phyloP scores from a whole-genome alignment of 768 basidiomycete genomes.

The Coprinopsis strossmayeri region DNA sequence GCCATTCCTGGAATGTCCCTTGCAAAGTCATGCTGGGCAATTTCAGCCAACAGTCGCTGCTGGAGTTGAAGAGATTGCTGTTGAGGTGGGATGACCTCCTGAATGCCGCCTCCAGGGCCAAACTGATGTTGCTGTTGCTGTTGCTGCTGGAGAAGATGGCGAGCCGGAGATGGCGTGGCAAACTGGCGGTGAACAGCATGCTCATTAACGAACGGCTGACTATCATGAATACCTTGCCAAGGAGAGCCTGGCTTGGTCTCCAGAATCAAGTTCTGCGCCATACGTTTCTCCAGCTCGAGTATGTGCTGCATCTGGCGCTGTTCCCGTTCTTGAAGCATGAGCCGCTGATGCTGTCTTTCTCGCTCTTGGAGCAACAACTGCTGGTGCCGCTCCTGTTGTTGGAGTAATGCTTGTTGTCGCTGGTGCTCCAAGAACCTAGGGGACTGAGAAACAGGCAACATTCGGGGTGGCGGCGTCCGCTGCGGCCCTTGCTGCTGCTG shows the following conservation, averaged over 20 bases:
- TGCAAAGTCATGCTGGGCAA: constrained; percentile 65
- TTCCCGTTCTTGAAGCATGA: constrained; percentile 8
- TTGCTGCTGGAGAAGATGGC: constrained; percentile 29
- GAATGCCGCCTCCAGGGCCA: constrained; percentile 29
- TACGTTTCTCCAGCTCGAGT: constrained; percentile 8
- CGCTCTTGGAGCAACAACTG: constrained; percentile 13
- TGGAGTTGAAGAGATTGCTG: constrained; percentile 62
- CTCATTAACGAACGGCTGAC: constrained; percentile 57
- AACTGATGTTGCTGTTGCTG: constrained; percentile 37
- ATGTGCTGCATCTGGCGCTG: constrained; percentile 12
- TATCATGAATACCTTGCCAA: constrained; percentile 48
- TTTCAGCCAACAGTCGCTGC: constrained; percentile 70
- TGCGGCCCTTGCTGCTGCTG: constrained; percentile 46
- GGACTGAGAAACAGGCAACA: constrained; percentile 69
- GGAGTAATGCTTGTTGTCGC: constrained; percentile 60
- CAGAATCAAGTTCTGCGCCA: constrained; percentile 6
- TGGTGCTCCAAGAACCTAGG: constrained; percentile 76
- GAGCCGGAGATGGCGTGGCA: constrained; percentile 22
- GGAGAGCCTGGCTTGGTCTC: constrained; percentile 8
- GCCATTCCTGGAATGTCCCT: constrained; percentile 49
- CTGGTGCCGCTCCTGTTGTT: constrained; percentile 48
- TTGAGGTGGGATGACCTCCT: constrained; percentile 31
- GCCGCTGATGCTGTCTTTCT: constrained; percentile 2
- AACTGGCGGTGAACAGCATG: constrained; percentile 61
- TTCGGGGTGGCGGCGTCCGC: constrained; percentile 64